A percentile compares a stretch with the other conserved stretches of the same genome.
Evolutionary conservation across 192 early-diverging fungal genomes (phyloP).

Genomic region (Linnemannia hyalina): DNA sequence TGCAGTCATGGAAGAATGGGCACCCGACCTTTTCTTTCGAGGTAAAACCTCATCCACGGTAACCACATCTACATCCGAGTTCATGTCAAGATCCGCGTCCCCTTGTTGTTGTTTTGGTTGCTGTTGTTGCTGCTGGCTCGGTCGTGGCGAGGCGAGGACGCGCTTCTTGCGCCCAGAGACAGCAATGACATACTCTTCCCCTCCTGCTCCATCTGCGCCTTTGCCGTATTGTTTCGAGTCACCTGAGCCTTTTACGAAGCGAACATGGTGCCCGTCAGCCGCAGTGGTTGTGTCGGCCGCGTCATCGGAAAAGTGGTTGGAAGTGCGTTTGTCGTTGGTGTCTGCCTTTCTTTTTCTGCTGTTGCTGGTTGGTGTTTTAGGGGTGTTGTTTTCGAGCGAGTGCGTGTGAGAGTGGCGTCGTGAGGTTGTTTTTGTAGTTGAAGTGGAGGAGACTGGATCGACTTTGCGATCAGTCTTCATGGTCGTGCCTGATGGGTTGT

Average conservation of each 20-base stretch:
- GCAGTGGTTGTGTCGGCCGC: not conserved
- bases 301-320: not conserved
- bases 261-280: not conserved
- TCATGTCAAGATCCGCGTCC: conserved; percentile 1
- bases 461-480: conserved; percentile 42
- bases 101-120: not conserved
- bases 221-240: conserved; percentile 5
- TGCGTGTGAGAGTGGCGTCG: not conserved
- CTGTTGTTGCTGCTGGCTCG: not conserved
- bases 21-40: not conserved
- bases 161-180: conserved; percentile 33
- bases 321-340: conserved; percentile 1
- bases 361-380: conserved; percentile 3
- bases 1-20: not conserved
- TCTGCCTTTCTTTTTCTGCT: conserved; percentile 14
- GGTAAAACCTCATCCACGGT: not conserved
- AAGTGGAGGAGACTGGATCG: conserved; percentile 12
- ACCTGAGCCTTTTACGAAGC: not conserved
- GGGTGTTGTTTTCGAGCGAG: not conserved
- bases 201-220: conserved; percentile 6
- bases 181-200: conserved; percentile 6
- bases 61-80: not conserved
- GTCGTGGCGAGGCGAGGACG: conserved; percentile 4
- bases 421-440: conserved; percentile 1
- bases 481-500: not conserved